Base-by-base conservation (phyloP, 2,329 filamentous ascomycete species). In the Paraphoma chrysanthemicola region DNA sequence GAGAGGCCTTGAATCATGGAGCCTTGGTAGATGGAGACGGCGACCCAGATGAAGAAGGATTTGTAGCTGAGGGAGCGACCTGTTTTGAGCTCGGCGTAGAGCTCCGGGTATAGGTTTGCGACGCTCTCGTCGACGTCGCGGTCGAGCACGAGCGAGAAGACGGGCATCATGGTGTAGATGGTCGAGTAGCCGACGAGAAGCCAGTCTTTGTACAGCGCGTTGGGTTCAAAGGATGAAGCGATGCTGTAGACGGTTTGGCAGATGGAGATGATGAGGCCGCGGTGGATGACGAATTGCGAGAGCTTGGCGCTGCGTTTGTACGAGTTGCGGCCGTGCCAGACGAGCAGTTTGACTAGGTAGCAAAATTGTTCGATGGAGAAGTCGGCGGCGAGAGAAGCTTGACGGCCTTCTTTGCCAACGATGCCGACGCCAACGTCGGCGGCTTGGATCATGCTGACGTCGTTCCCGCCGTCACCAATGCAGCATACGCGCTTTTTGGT, bases 171-270 rank as follows among this genome's bases (percentile, higher is more conserved):
- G 14, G 95, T 99, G 80, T 99, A 99, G 5, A 97, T 84, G 0
- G 95, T 99, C 0, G 93, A 93, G 73, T 99, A 99, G 46, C 95
- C 95, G 11, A 99, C 95, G 62, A 99, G 86, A 12, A 99, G 86
- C 93, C 94, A 99, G 74, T 98, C 92, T 80, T 90, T 63, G 82
- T 98, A 99, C 8, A 99, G 81, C 30, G 94, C 95, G 68, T 96
- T 92, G 0, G 95, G 96, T 74, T 97, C 92, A 73, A 97, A 97
- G 58, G 90, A 87, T 56, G 92, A 90, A 6, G 94, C 93, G 59
- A 98, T 96, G 74, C 91, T 96, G 81, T 94, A 99, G 84, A 99
- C 93, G 0, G 95, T 98, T 80, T 99, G 95, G 69, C 93, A 97
- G 29, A 98, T 93, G 51, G 88, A 90, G 71, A 99, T 96, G 70